phyloP scores from a whole-genome alignment of 352 stramenopile genomes.

The Phytophthora crassamura region DNA sequence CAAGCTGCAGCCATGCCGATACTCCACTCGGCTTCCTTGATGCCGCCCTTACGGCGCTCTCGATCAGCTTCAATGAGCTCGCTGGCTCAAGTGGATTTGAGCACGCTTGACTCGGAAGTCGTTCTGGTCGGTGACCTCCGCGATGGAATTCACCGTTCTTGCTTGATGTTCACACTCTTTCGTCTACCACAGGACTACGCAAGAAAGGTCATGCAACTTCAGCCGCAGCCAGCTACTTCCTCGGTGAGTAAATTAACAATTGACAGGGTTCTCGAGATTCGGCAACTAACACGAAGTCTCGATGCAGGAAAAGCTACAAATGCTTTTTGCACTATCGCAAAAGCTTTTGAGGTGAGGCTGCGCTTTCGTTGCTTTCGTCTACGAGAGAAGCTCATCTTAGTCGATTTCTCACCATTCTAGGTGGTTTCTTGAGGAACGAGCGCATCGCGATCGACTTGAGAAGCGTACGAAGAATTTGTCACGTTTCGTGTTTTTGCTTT shows the following conservation, averaged over 20 bases:
- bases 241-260: constrained; percentile 8
- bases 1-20: constrained; percentile 8
- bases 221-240: constrained; percentile 31
- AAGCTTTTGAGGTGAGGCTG: constrained; percentile 41
- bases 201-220: constrained; percentile 42
- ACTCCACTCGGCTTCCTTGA: constrained; percentile 19
- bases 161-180: not conserved
- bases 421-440: constrained; percentile 41
- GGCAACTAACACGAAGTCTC: not conserved
- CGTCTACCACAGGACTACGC: constrained; percentile 36
- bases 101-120: constrained; percentile 32
- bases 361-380: not conserved
- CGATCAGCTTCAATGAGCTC: constrained; percentile 41
- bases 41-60: constrained; percentile 29
- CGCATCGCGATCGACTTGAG: constrained; percentile 17
- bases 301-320: constrained; percentile 44
- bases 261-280: not conserved
- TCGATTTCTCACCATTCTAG: constrained; percentile 7
- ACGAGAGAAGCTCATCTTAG: not conserved
- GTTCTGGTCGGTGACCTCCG: constrained; percentile 25
- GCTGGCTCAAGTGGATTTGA: constrained; percentile 41
- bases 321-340: constrained; percentile 47
- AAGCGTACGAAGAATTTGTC: constrained; percentile 16
- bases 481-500: not conserved
- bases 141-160: not conserved